phyloP scores from a whole-genome alignment of 2,329 filamentous ascomycete species.

The Pyricularia pennisetigena region DNA sequence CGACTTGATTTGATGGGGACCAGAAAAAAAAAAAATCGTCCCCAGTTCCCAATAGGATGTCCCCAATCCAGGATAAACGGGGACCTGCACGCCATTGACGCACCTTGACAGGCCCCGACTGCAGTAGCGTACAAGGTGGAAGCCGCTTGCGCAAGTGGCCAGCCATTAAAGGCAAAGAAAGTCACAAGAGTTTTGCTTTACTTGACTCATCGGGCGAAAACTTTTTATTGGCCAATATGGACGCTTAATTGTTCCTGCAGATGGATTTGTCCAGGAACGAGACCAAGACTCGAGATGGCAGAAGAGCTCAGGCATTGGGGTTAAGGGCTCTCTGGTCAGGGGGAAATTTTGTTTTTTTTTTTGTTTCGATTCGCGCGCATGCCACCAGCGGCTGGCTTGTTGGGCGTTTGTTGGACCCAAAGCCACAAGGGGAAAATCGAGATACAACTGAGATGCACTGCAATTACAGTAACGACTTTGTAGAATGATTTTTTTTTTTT shows the following conservation, averaged over 20 bases:
- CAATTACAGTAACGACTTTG: background rate
- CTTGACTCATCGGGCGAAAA: background rate
- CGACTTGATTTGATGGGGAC: too few species aligned
- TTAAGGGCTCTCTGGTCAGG: background rate
- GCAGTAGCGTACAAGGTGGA: background rate
- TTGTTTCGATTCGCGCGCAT: background rate
- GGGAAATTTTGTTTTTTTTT: background rate
- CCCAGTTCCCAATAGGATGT: background rate
- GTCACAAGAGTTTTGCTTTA: background rate
- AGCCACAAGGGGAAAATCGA: background rate
- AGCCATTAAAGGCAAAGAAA: background rate
- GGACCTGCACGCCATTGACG: conserved; percentile 1
- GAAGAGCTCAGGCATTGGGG: background rate
- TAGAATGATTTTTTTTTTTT: background rate
- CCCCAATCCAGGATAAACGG: background rate
- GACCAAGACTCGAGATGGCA: background rate
- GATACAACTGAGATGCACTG: background rate
- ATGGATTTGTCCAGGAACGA: background rate
- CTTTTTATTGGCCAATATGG: background rate
- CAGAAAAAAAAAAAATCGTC: background rate
- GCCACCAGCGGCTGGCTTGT: background rate
- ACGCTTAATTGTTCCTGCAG: background rate
- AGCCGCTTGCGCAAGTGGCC: conserved; percentile 1
- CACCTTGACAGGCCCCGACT: background rate
- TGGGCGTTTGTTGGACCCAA: background rate